These are phyloP conservation scores for Glomus cerebriforme DNA, from an alignment of 192 early-diverging fungal genomes.

Conservation along the genomic window DNA sequence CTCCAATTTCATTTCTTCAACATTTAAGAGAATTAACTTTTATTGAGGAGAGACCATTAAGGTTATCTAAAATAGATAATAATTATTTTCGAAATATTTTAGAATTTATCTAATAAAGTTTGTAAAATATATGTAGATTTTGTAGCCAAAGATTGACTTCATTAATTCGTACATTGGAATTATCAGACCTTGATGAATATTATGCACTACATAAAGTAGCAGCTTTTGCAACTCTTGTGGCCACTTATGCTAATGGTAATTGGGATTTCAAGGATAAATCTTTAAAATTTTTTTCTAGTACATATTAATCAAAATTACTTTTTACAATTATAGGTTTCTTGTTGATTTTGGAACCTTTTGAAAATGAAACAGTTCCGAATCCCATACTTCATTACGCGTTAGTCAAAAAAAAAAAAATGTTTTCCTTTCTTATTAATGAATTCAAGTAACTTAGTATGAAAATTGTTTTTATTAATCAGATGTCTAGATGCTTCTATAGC, in stretches of 20 bases:
- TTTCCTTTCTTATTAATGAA: background rate
- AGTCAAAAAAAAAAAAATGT: conserved; percentile 18
- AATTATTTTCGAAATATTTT: conserved; percentile 4
- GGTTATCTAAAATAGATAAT: conserved; percentile 37
- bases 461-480: conserved; percentile 39
- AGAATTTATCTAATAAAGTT: background rate
- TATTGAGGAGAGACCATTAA: conserved; percentile 92
- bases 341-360: conserved; percentile 95
- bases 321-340: conserved; percentile 63
- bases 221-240: conserved; percentile 89
- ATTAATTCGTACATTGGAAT: conserved; percentile 88
- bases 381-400: conserved; percentile 88
- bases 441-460: background rate
- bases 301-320: background rate
- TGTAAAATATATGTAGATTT: conserved; percentile 49
- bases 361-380: conserved; percentile 95
- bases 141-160: conserved; percentile 90
- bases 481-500: conserved; percentile 97
- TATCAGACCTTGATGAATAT: conserved; percentile 89
- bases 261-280: background rate
- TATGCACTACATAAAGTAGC: conserved; percentile 84
- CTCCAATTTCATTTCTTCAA: conserved; percentile 88
- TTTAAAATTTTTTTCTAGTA: conserved; percentile 25
- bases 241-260: conserved; percentile 90
- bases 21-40: conserved; percentile 94